Conservation (phyloP, 495 filamentous ascomycete genomes). For the Trichoderma orchidacearum region DNA sequence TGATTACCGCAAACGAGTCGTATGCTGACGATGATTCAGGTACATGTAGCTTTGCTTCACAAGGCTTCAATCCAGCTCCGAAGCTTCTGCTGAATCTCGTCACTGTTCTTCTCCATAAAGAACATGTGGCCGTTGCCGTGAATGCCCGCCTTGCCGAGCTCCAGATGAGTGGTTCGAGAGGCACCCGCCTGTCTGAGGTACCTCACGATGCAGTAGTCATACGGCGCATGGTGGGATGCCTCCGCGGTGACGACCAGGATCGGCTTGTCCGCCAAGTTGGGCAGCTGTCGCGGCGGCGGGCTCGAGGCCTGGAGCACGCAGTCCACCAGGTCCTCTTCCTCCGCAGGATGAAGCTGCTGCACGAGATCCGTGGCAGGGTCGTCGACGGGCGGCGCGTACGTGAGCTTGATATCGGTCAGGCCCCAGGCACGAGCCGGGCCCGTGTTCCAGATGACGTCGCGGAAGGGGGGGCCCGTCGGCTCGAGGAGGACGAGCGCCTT, state of each 20-base stretch:
- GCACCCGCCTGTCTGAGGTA: conserved; percentile 44
- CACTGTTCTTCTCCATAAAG: conserved; percentile 45
- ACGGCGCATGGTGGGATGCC: conserved; percentile 40
- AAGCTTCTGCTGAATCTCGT: conserved; percentile 27
- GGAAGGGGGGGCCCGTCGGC: conserved; percentile 39
- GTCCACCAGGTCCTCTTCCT: conserved; percentile 13
- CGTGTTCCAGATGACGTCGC: conserved; percentile 12
- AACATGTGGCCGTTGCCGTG: conserved; percentile 44
- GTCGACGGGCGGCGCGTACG: conserved; percentile 28
- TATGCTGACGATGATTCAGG: too few species aligned
- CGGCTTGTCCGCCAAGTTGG: conserved; percentile 28
- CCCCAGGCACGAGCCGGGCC: conserved; percentile 22
- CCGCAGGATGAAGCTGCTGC: conserved; percentile 9
- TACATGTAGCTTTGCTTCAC: not conserved
- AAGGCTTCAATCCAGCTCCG: conserved; percentile 21
- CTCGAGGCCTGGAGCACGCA: conserved; percentile 32
- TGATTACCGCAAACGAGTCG: too few species aligned
- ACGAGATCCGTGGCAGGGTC: conserved; percentile 14
- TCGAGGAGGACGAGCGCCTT: conserved; percentile 36
- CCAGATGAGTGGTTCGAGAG: conserved; percentile 19
- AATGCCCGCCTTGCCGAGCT: conserved; percentile 32
- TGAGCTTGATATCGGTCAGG: conserved; percentile 31
- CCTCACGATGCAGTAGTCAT: conserved; percentile 39
- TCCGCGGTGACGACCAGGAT: conserved; percentile 35
- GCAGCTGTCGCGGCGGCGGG: conserved; percentile 28